Base-by-base conservation (phyloP, 345 rosid species). In the Salix arbutifolia region DNA sequence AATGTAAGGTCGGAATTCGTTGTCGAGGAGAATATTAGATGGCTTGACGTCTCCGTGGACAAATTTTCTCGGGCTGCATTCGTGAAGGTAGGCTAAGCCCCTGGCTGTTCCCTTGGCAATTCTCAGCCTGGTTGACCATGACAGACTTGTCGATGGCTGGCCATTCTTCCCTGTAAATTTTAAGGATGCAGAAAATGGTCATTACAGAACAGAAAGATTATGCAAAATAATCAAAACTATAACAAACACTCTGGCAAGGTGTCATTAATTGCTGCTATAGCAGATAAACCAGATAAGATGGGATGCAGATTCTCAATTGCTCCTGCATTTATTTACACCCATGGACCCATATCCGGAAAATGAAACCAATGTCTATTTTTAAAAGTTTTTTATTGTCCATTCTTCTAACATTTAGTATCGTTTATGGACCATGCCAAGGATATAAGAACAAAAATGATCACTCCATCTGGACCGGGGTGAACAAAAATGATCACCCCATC, bases 31-130 rank as follows among this genome's bases (percentile, higher is more conserved):
- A 69, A 96, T 91, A 83, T 96, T 96, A 0, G 99, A 90, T 0
- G 99, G 98, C 75, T 92, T 96, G 75, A 96, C 73, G 72, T 92
- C 95, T 48, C 97, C 99, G 19, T 96, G 99, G 42, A 94, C 89
- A 21, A 92, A 90, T 80, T 94, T 96, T 60, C 97, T 86, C 5
- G 99, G 98, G 77, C 98, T 96, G 87, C 97, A 92, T 77, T 96
- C 99, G 67, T 96, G 99, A 79, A 96, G 93, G 80, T 96, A 92
- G 58, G 99, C 99, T 74, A 96, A 35, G 61, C 98, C 99, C 64
- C 94, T 90, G 53, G 99, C 98, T 7, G 97, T 83, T 72, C 98
- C 99, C 83, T 92, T 94, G 13, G 88, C 92, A 4, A 96, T 88
- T 83, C 88, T 88, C 19, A 94, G 85, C 73, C 99, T 87, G 46